phyloP scores from a whole-genome alignment of 768 basidiomycete genomes.

The Tylopilus intermedius region DNA sequence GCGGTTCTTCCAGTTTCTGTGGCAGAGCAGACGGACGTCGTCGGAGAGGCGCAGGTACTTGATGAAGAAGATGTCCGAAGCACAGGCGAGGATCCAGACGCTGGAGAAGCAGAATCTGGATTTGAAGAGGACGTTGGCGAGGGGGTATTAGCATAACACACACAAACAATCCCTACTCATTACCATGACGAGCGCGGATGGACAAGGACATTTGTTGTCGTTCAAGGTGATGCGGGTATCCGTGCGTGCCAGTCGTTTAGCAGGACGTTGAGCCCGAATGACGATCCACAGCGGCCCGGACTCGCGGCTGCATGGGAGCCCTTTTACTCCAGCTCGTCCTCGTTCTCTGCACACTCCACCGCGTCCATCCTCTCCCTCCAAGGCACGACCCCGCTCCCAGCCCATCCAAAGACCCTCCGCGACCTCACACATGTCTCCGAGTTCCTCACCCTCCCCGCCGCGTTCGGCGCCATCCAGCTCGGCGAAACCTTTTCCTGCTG shows the following conservation, averaged over 20 bases:
- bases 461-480: constrained; percentile 83
- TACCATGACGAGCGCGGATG: constrained; percentile 37
- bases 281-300: constrained; percentile 56
- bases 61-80: constrained; percentile 67
- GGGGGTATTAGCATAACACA: constrained; percentile 29
- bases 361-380: constrained; percentile 74
- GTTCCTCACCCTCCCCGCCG: constrained; percentile 71
- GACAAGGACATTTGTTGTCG: constrained; percentile 61
- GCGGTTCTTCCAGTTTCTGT: constrained; percentile 37
- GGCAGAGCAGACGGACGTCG: constrained; percentile 46
- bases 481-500: constrained; percentile 86
- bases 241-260: constrained; percentile 43
- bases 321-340: constrained; percentile 78
- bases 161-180: constrained; percentile 17
- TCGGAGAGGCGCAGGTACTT: constrained; percentile 61
- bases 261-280: background rate
- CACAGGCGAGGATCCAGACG: constrained; percentile 60
- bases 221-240: constrained; percentile 87
- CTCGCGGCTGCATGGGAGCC: constrained; percentile 78
- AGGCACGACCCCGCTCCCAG: constrained; percentile 60
- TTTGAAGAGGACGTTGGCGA: constrained; percentile 56
- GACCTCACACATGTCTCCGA: constrained; percentile 78
- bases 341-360: constrained; percentile 78
- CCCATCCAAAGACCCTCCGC: constrained; percentile 78
- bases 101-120: constrained; percentile 69